phyloP scores from a whole-genome alignment of 1,139 yeast species.

The Nadsonia starkeyi-henricii region DNA sequence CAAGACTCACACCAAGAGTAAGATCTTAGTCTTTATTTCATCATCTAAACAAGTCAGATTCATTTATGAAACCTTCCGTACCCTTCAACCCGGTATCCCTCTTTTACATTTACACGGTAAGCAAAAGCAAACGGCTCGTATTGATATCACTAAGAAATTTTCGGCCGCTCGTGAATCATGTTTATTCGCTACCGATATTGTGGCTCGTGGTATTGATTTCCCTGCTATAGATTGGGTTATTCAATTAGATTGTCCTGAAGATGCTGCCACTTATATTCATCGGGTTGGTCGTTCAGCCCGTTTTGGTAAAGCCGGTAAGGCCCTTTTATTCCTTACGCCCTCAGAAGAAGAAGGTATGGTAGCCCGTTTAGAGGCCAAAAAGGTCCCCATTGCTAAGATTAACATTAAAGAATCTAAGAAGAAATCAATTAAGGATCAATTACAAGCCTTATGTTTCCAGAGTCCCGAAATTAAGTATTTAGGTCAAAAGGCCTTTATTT shows the following conservation, averaged over 20 bases:
- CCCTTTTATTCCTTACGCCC: constrained; percentile 71
- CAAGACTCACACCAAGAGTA: constrained; percentile 72
- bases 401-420: constrained; percentile 66
- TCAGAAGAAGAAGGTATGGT: constrained; percentile 71
- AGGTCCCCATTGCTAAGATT: constrained; percentile 57
- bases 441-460: constrained; percentile 82
- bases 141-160: constrained; percentile 79
- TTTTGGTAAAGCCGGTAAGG: constrained; percentile 79
- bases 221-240: constrained; percentile 97
- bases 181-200: constrained; percentile 90
- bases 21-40: constrained; percentile 77
- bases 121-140: constrained; percentile 85
- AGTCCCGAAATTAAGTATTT: constrained; percentile 83
- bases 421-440: constrained; percentile 66
- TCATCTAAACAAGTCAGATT: constrained; percentile 93
- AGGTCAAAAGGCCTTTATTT: constrained; percentile 90
- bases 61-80: constrained; percentile 81
- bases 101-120: constrained; percentile 86
- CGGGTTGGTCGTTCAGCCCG: constrained; percentile 96
- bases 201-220: constrained; percentile 93
- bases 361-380: constrained; percentile 44
- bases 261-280: constrained; percentile 86
- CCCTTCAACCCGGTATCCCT: constrained; percentile 91
- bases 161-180: constrained; percentile 79
- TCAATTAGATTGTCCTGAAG: constrained; percentile 94